These are phyloP conservation scores for Globisporangium okanoganense DNA, from an alignment of 352 stramenopile genomes.

Conservation along the genomic window DNA sequence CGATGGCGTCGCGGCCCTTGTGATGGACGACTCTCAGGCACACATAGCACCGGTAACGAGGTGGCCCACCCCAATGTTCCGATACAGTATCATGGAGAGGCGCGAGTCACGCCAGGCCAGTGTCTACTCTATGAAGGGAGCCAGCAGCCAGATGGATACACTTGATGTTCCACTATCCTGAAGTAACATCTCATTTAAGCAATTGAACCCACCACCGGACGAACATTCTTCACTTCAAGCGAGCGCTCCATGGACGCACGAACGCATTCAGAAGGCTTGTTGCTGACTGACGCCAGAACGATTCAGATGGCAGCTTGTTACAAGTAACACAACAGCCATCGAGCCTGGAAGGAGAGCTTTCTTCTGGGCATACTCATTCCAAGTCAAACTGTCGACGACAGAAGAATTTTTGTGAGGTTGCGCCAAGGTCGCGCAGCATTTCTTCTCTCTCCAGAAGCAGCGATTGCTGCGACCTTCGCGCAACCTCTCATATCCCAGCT, in stretches of 20 bases:
- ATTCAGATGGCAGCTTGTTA: no score
- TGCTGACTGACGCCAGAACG: no score
- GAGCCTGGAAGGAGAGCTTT: no score
- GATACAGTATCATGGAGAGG: no score
- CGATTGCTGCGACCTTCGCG: neutral
- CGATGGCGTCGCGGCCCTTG: no score
- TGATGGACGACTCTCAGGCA: no score
- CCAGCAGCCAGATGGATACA: neutral
- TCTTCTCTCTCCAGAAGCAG: no score
- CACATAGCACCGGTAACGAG: no score
- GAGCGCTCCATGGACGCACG: no score
- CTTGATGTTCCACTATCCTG: neutral
- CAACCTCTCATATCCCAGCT: neutral
- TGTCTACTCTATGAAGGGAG: neutral
- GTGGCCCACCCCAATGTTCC: neutral
- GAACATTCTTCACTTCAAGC: no score
- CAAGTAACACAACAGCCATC: no score
- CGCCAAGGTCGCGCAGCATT: constrained; percentile 13
- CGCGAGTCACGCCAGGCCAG: neutral
- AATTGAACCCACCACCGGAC: neutral
- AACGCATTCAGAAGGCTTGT: no score
- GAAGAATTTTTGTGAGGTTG: constrained; percentile 4
- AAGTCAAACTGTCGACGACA: constrained; percentile 10
- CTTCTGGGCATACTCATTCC: neutral
- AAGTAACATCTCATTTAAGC: neutral